A percentile compares a stretch with the other conserved stretches of the same genome.
Evolutionary conservation across 1,284 basidiomycete species (phyloP).

Genomic region (Cutaneotrichosporon cyanovorans): DNA sequence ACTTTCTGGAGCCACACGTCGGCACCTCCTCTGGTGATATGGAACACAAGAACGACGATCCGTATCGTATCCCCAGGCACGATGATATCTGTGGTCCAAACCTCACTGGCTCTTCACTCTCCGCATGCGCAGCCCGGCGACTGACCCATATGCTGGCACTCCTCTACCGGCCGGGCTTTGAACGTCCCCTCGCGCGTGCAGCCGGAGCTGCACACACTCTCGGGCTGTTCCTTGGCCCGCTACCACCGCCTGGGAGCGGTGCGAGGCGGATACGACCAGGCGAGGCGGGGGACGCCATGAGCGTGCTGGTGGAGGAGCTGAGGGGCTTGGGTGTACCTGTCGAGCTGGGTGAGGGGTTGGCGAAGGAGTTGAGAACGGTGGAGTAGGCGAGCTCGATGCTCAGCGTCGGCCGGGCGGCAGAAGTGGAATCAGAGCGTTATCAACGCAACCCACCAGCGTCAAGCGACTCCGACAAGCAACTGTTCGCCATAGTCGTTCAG

Average conservation of each 20-base stretch:
- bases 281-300: slow-evolving; percentile 3
- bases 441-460: too few species aligned
- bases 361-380: not conserved
- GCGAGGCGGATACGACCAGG: not conserved
- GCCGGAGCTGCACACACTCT: slow-evolving; percentile 7
- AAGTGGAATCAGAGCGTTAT: too few species aligned
- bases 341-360: not conserved
- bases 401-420: too few species aligned
- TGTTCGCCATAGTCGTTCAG: too few species aligned
- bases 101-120: too few species aligned
- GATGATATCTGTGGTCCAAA: too few species aligned
- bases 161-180: not conserved
- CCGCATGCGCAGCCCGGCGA: not conserved
- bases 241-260: not conserved
- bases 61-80: too few species aligned
- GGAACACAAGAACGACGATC: too few species aligned
- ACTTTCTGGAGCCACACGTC: too few species aligned
- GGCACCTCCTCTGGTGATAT: too few species aligned
- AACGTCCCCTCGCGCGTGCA: slow-evolving; percentile 1
- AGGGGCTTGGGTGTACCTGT: not conserved
- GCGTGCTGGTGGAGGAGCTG: not conserved
- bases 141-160: not conserved
- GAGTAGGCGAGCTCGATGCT: too few species aligned
- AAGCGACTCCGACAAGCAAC: too few species aligned
- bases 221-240: slow-evolving; percentile 2